These are phyloP conservation scores for Pseudopithomyces chartarum DNA, from an alignment of 2,329 filamentous ascomycete genomes.

Conservation along the genomic window DNA sequence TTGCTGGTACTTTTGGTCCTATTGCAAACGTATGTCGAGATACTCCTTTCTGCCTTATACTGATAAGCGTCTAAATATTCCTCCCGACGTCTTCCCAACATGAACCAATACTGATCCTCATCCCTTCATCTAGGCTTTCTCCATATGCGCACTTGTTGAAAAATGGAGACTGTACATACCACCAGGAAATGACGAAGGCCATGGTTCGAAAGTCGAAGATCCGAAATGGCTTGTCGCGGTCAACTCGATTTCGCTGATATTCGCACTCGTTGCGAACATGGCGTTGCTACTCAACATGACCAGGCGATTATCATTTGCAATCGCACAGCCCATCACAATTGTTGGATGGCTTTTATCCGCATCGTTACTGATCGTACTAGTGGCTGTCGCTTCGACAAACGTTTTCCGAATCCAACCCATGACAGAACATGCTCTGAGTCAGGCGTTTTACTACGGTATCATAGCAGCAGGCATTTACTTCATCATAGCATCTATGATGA, in stretches of 20 bases:
- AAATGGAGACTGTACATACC: conserved; percentile 61
- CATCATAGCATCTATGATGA: conserved; percentile 59
- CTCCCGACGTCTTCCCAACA: too few relatives aligned
- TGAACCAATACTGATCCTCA: neutral
- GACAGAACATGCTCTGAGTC: conserved; percentile 54
- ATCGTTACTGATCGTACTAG: conserved; percentile 58
- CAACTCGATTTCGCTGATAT: conserved; percentile 61
- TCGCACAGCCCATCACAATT: conserved; percentile 65
- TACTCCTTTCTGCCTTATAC: too few relatives aligned
- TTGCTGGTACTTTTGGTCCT: conserved; percentile 61
- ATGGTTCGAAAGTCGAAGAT: conserved; percentile 55
- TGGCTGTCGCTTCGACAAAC: conserved; percentile 53
- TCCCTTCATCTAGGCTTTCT: conserved; percentile 44
- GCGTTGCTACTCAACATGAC: conserved; percentile 65
- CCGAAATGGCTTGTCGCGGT: conserved; percentile 60
- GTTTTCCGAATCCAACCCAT: conserved; percentile 51
- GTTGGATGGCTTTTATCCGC: conserved; percentile 63
- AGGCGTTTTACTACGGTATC: conserved; percentile 65
- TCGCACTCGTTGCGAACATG: conserved; percentile 60
- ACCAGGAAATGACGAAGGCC: conserved; percentile 49
- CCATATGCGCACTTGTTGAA: conserved; percentile 60
- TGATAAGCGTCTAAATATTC: neutral
- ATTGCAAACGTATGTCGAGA: conserved; percentile 51
- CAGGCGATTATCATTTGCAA: conserved; percentile 57
- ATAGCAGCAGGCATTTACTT: conserved; percentile 63